Base-by-base conservation (phyloP, 2,329 filamentous ascomycete genomes). In the Ophidiomyces ophidiicola region DNA sequence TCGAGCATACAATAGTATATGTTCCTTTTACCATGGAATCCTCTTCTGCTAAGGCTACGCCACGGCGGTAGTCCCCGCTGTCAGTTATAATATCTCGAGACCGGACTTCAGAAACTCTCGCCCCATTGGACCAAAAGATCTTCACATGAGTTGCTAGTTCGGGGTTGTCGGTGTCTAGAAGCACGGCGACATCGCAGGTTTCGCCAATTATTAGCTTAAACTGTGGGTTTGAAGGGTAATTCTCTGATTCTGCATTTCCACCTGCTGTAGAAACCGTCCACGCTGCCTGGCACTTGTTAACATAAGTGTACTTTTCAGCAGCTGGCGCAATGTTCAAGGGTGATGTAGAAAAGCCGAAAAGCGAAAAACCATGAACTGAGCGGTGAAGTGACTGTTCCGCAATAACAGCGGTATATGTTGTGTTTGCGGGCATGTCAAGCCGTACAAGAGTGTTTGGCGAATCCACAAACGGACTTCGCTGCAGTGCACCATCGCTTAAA, bases 1-100 rank as follows among this genome's bases (percentile, higher is more conserved):
- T 93, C 2, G 85, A 94, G 55, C 82, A 88, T 5, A 94, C 80
- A 41, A 94, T 70, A 0, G 84, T 94, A 58, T 96, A 98, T 0
- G 69, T 69, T 0, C 88, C 88, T 1, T 74, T 64, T 26, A 78
- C 75, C 12, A 94, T 63, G 14, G 64, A 53, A 52, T 58, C 48
- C 5, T 73, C 63, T 45, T 82, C 74, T 2, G 80, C 78, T 21
- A 86, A 67, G 3, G 82, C 82, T 54, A 81, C 83, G 19, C 82
- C 81, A 19, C 80, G 77, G 34, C 82, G 78, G 60, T 98, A 94
- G 49, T 94, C 85, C n/a, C 83, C 83, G 23, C 84, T 92, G 41
- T 84, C 80, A 15, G 74, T 74, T 17, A 92, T 71, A 26, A 96
- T 75, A 54, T 94, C 87, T 48, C 82, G 77, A 37, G 47, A 75